Conservation (phyloP, 495 filamentous ascomycete genomes). For the Trichodelitschia bisporula region DNA sequence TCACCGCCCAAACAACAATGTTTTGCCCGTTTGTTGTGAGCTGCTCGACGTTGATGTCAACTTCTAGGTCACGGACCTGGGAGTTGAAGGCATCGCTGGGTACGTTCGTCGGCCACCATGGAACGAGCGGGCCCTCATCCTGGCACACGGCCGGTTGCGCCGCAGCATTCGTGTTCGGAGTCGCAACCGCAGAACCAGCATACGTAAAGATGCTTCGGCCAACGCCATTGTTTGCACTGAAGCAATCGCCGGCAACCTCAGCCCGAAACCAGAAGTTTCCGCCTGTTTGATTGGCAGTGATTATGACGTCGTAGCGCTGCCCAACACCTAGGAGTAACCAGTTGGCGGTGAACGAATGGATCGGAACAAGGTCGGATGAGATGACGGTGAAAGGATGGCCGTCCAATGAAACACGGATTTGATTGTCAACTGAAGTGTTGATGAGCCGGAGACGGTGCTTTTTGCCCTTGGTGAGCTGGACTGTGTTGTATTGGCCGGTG, state of each 20-base stretch:
- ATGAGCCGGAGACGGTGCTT: constrained; percentile 16
- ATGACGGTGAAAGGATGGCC: constrained; percentile 14
- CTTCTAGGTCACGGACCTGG: constrained; percentile 10
- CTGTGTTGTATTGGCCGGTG: constrained; percentile 10
- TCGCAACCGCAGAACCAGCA: background rate
- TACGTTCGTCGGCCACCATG: constrained; percentile 11
- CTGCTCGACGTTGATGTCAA: constrained; percentile 7
- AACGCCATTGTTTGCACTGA: constrained; percentile 5
- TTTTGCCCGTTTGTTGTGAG: constrained; percentile 13
- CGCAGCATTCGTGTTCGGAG: constrained; percentile 1
- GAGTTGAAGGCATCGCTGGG: constrained; percentile 6
- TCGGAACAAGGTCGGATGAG: constrained; percentile 15
- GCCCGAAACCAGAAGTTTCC: constrained; percentile 18
- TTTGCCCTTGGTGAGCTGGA: constrained; percentile 12
- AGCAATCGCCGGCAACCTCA: constrained; percentile 7
- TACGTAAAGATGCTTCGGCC: constrained; percentile 5
- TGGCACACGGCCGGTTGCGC: constrained; percentile 3
- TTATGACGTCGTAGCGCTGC: constrained; percentile 18
- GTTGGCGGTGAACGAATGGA: constrained; percentile 9
- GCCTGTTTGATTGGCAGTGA: constrained; percentile 14
- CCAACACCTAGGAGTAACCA: constrained; percentile 12
- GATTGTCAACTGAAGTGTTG: constrained; percentile 14
- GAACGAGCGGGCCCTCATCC: constrained; percentile 7
- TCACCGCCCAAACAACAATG: constrained; percentile 16
- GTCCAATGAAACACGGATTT: constrained; percentile 14